phyloP scores from a whole-genome alignment of 768 basidiomycete genomes.

The Clitopilus passeckerianus region DNA sequence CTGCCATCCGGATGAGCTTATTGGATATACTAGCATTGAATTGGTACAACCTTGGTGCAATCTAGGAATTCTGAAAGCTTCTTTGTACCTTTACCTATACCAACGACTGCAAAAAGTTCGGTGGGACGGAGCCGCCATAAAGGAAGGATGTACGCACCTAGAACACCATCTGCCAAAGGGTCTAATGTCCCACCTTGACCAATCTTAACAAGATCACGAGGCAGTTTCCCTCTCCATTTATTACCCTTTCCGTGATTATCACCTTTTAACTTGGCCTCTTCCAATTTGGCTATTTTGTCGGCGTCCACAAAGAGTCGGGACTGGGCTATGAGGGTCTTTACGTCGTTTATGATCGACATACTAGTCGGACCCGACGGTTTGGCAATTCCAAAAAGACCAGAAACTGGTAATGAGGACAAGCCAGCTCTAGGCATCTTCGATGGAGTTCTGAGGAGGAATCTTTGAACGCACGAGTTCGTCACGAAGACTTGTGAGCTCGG shows the following conservation, averaged over 20 bases:
- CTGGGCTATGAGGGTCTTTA: constrained; percentile 73
- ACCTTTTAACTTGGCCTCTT: constrained; percentile 42
- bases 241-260: constrained; percentile 23
- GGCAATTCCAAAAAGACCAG: constrained; percentile 79
- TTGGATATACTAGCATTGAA: neutral
- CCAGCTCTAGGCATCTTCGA: constrained; percentile 62
- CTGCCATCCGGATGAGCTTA: constrained; percentile 30
- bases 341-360: constrained; percentile 82
- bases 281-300: constrained; percentile 47
- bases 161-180: constrained; percentile 92
- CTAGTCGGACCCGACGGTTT: constrained; percentile 94
- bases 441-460: neutral
- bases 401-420: constrained; percentile 54
- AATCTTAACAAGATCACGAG: constrained; percentile 62
- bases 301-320: constrained; percentile 78
- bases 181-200: constrained; percentile 96
- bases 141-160: constrained; percentile 47
- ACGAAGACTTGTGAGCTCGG: no score
- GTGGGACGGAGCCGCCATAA: neutral
- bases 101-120: constrained; percentile 58
- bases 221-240: constrained; percentile 34
- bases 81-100: constrained; percentile 88
- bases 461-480: no score
- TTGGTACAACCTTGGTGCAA: constrained; percentile 72
- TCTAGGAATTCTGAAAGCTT: constrained; percentile 76